phyloP scores from a whole-genome alignment of 345 rosid species.

The Acer campestre region DNA sequence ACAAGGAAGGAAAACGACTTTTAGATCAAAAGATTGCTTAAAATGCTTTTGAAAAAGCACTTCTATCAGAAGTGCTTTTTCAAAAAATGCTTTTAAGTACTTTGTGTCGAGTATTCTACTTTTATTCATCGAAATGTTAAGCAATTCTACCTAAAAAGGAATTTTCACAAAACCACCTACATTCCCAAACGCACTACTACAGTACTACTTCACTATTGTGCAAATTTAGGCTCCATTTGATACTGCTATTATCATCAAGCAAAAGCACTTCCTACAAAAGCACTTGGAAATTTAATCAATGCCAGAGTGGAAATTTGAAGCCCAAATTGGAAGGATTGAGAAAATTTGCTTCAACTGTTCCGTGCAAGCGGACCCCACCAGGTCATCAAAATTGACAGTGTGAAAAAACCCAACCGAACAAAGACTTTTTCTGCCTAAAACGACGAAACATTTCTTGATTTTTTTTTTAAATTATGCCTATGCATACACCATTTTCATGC shows the following conservation, averaged over 20 bases:
- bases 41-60: too few relatives aligned
- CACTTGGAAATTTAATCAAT: too few relatives aligned
- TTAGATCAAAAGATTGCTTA: too few relatives aligned
- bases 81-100: background rate
- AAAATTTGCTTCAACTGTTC: background rate
- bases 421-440: background rate
- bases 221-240: too few relatives aligned
- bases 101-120: background rate
- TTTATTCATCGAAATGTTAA: too few relatives aligned
- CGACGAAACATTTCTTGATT: background rate
- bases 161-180: background rate
- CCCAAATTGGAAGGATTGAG: background rate
- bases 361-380: background rate
- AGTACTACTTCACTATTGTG: too few relatives aligned
- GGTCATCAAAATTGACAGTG: background rate
- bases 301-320: background rate
- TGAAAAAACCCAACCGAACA: background rate
- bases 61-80: too few relatives aligned
- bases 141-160: background rate
- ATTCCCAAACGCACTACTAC: too few relatives aligned
- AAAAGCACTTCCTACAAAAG: background rate
- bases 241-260: background rate
- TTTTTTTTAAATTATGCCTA: too few relatives aligned
- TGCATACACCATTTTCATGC: background rate
- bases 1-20: too few relatives aligned